These are phyloP conservation scores for Thielaviopsis populi DNA, from an alignment of 2,329 filamentous ascomycete genomes.

Conservation along the genomic window DNA sequence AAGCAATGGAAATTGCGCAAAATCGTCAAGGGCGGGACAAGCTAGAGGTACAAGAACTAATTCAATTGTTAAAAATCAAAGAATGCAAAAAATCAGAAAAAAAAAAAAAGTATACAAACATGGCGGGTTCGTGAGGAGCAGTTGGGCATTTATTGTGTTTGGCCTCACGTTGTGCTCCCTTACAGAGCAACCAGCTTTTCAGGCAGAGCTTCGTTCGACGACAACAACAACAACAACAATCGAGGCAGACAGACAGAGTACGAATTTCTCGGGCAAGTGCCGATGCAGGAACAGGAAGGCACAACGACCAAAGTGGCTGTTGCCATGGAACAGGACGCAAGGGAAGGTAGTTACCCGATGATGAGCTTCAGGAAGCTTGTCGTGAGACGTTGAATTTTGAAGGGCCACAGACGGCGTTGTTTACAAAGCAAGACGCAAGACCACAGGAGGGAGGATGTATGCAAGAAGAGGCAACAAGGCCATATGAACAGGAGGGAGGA, in stretches of 20 bases:
- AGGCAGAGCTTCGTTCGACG: neutral
- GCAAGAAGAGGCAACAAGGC: neutral
- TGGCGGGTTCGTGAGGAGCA: neutral
- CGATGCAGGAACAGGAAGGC: constrained; percentile 4
- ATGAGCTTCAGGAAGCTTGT: neutral
- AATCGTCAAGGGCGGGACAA: neutral
- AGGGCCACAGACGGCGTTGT: neutral
- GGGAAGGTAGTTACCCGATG: constrained; percentile 3
- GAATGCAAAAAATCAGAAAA: neutral
- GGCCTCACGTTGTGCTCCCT: constrained; percentile 1
- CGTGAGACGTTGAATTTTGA: neutral
- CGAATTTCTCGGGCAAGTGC: neutral
- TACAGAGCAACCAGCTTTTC: neutral
- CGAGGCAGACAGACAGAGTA: neutral
- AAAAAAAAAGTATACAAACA: neutral
- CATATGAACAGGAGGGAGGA: too few species aligned
- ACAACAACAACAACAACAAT: neutral
- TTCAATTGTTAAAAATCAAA: neutral
- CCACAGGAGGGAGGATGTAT: neutral
- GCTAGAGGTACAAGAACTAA: neutral
- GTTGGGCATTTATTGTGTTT: neutral
- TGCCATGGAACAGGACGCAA: constrained; percentile 4
- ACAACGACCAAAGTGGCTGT: constrained; percentile 10
- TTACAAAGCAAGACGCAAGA: too few species aligned
- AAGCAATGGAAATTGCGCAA: neutral